These are phyloP conservation scores for Collybiopsis confluens DNA, from an alignment of 768 basidiomycete species.

Conservation along the genomic window DNA sequence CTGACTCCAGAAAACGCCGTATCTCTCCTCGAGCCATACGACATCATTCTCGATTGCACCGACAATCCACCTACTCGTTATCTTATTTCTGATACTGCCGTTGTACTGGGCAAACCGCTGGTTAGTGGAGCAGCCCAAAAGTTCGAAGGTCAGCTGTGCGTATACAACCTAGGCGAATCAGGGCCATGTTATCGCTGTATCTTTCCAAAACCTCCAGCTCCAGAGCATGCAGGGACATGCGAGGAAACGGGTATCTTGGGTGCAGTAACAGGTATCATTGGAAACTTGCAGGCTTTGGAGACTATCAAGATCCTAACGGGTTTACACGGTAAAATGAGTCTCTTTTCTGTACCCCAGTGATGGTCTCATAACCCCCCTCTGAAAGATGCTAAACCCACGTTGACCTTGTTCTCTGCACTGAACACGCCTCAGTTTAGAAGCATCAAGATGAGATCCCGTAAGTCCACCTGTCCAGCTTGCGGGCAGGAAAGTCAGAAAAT, in stretches of 20 bases:
- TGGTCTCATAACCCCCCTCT: too few species aligned
- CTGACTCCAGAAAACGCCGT: constrained; percentile 63
- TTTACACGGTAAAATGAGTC: constrained; percentile 65
- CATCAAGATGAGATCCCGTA: constrained; percentile 74
- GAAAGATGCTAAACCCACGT: constrained; percentile 53
- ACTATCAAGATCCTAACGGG: constrained; percentile 76
- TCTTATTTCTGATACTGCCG: constrained; percentile 83
- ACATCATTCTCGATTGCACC: constrained; percentile 88
- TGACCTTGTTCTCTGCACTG: constrained; percentile 76
- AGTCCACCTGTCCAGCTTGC: constrained; percentile 73
- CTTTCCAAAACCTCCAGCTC: constrained; percentile 76
- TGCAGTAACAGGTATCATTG: constrained; percentile 84
- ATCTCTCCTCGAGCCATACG: constrained; percentile 55
- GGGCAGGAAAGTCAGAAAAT: constrained; percentile 43
- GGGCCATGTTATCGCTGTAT: constrained; percentile 95
- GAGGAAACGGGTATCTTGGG: constrained; percentile 89
- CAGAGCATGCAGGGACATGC: constrained; percentile 66
- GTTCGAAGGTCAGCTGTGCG: constrained; percentile 76
- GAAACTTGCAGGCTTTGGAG: constrained; percentile 86
- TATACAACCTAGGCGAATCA: constrained; percentile 62
- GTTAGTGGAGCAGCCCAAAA: constrained; percentile 91
- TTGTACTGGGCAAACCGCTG: constrained; percentile 71
- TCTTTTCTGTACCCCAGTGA: too few species aligned
- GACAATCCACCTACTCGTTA: constrained; percentile 93
- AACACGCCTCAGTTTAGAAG: constrained; percentile 69